phyloP scores from a whole-genome alignment of 352 stramenopile species.

The Elongisporangium undulatum region DNA sequence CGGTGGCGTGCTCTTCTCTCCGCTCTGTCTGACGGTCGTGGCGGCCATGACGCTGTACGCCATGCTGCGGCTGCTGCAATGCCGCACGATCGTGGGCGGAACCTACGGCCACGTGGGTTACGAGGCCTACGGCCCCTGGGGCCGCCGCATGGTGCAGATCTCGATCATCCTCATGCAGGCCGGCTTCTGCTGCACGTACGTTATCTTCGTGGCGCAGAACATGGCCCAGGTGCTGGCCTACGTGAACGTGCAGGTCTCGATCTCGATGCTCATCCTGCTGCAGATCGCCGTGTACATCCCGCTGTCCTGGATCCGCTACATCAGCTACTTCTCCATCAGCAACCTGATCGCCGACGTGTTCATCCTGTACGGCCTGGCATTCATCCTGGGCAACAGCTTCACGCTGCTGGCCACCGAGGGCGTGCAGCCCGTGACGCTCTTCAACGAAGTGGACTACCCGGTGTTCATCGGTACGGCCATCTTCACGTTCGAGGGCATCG shows the following conservation, averaged over 20 bases:
- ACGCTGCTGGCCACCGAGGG: constrained; percentile 44
- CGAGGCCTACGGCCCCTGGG: constrained; percentile 61
- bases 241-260: constrained; percentile 29
- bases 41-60: constrained; percentile 65
- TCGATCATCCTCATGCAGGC: constrained; percentile 83
- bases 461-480: constrained; percentile 79
- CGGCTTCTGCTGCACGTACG: constrained; percentile 83
- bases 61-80: constrained; percentile 76
- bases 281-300: constrained; percentile 75
- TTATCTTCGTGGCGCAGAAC: constrained; percentile 83
- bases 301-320: constrained; percentile 82
- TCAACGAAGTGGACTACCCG: constrained; percentile 68
- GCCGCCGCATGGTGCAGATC: constrained; percentile 67
- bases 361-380: constrained; percentile 76
- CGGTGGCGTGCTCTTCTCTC: constrained; percentile 71
- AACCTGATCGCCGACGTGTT: constrained; percentile 83
- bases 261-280: constrained; percentile 62
- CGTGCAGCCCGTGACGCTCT: constrained; percentile 46
- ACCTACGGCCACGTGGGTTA: constrained; percentile 76
- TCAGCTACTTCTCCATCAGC: constrained; percentile 84
- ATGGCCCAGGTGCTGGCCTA: constrained; percentile 68
- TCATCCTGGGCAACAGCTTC: constrained; percentile 75
- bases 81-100: constrained; percentile 57
- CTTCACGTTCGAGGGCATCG: constrained; percentile 83
- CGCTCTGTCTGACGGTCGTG: constrained; percentile 56